A percentile compares a stretch with the other conserved stretches of the same genome.
phyloP scores from a whole-genome alignment of 257 asterid species.

The Nemophila menziesii region DNA sequence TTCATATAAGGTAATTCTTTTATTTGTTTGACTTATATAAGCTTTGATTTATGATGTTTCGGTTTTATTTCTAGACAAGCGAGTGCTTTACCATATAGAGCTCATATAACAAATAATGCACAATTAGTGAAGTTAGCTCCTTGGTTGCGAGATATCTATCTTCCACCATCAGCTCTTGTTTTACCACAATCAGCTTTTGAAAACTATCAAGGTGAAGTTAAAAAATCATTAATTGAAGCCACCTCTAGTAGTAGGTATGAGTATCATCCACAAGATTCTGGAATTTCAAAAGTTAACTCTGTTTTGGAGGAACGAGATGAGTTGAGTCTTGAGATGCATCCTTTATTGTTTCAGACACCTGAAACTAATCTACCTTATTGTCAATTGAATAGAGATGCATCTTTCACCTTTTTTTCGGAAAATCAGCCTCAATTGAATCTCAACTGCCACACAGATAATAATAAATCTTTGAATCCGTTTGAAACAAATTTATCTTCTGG shows the following conservation, averaged over 20 bases:
- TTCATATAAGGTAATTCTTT: conserved; percentile 37
- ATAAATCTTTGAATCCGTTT: conserved; percentile 44
- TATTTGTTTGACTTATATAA: not conserved
- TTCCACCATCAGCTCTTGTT: conserved; percentile 91
- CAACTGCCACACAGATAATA: conserved; percentile 52
- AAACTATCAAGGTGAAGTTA: conserved; percentile 23
- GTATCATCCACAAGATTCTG: conserved; percentile 29
- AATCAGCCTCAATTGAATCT: conserved; percentile 66
- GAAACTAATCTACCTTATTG: conserved; percentile 43
- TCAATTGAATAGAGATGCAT: conserved; percentile 24
- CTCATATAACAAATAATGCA: conserved; percentile 44
- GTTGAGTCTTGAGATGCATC: conserved; percentile 86
- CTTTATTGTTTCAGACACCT: conserved; percentile 70
- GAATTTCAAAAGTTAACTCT: conserved; percentile 16
- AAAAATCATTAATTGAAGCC: conserved; percentile 14
- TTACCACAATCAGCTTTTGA: conserved; percentile 80
- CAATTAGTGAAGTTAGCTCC: conserved; percentile 88
- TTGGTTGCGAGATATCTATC: conserved; percentile 80
- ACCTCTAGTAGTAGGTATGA: conserved; percentile 18
- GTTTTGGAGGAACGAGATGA: conserved; percentile 35
- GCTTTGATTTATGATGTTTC: conserved; percentile 8
- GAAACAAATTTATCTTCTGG: conserved; percentile 32
- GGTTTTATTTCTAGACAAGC: conserved; percentile 32
- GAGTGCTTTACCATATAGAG: conserved; percentile 51
- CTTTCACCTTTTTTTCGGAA: conserved; percentile 48